Conservation (phyloP, 768 basidiomycete genomes). For the Boletus subparvulus region DNA sequence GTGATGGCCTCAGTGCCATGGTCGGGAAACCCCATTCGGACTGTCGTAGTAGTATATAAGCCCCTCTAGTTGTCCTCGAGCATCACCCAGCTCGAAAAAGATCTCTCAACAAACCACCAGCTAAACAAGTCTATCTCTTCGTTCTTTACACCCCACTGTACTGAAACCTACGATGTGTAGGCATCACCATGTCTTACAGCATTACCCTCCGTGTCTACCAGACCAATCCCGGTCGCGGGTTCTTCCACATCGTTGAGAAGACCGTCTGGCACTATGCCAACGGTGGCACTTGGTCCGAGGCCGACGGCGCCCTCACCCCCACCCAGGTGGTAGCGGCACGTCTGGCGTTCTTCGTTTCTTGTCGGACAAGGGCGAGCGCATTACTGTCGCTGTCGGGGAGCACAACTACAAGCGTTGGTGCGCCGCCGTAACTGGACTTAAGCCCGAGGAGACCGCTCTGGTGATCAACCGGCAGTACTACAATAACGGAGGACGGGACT, state of each 20-base stretch:
- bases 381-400: conserved; percentile 38
- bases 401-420: conserved; percentile 42
- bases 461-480: no score
- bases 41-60: background rate
- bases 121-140: conserved; percentile 2
- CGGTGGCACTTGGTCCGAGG: conserved; percentile 31
- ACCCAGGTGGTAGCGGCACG: conserved; percentile 40
- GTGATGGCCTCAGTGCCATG: background rate
- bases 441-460: conserved; percentile 9
- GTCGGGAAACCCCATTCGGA: background rate
- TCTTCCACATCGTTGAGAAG: conserved; percentile 1
- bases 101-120: background rate
- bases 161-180: background rate
- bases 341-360: conserved; percentile 38
- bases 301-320: conserved; percentile 25
- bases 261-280: conserved; percentile 8
- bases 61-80: background rate
- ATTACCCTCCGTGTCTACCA: conserved; percentile 2
- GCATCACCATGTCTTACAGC: conserved; percentile 9
- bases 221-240: background rate
- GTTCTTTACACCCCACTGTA: background rate
- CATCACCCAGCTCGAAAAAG: background rate
- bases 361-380: conserved; percentile 29
- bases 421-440: conserved; percentile 37
- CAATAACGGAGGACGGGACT: no score